These are phyloP conservation scores for Xylaria sp. DNA, from an alignment of 2,329 filamentous ascomycete genomes.

Conservation along the genomic window DNA sequence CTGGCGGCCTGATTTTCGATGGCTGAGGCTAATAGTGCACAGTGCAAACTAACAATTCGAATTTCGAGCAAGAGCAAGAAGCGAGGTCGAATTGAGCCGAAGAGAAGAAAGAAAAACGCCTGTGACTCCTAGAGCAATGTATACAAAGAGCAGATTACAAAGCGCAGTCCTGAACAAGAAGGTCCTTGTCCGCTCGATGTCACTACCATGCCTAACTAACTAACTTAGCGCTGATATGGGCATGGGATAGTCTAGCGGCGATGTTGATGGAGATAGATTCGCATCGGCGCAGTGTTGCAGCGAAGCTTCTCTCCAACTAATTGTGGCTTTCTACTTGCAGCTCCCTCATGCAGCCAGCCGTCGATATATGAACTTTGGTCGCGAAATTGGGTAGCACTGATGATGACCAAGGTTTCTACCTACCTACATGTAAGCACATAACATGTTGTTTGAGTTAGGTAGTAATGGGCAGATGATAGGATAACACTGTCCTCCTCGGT, in stretches of 20 bases:
- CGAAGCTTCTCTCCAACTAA: background rate
- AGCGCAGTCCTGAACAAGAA: constrained; percentile 1
- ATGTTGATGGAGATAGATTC: background rate
- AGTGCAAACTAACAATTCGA: background rate
- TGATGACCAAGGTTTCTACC: background rate
- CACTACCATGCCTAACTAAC: background rate
- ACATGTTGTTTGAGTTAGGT: background rate
- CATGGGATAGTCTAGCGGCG: background rate
- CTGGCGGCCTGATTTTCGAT: background rate
- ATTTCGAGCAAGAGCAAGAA: background rate
- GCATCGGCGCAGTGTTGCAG: background rate
- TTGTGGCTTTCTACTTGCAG: background rate
- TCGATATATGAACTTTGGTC: background rate
- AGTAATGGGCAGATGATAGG: background rate
- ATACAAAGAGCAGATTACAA: background rate
- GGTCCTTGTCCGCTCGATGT: background rate
- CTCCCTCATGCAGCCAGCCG: background rate
- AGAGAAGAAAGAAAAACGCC: background rate
- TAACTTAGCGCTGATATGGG: constrained; percentile 7
- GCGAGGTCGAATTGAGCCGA: background rate
- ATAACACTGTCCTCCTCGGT: background rate
- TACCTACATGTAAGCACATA: background rate
- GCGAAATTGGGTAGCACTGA: background rate
- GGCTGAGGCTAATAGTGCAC: background rate
- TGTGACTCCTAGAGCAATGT: too few species aligned